Conservation (phyloP, 331 rosid genomes). For the Malus hybrid region DNA sequence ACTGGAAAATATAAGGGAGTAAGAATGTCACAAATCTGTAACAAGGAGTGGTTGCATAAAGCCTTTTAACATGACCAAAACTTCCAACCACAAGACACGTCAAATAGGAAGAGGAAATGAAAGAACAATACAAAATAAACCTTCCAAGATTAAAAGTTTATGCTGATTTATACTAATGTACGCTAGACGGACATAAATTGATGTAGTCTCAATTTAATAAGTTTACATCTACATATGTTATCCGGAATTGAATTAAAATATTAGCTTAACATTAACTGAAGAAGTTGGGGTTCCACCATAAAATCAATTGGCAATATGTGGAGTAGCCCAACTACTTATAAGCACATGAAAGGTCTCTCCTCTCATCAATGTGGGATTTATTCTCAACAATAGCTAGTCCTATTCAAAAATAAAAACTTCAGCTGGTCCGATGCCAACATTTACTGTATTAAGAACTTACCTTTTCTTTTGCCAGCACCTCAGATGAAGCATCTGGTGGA, state of each 20-base stretch:
- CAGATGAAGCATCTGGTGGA: slow-evolving; percentile 79
- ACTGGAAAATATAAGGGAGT: not conserved
- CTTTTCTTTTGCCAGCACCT: slow-evolving; percentile 91
- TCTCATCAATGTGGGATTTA: too few species aligned
- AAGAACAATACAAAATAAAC: not conserved
- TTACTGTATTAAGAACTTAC: slow-evolving; percentile 30
- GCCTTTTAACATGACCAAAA: not conserved
- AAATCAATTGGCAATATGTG: too few species aligned
- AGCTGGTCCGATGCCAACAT: not conserved
- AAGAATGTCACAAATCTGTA: not conserved
- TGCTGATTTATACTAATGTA: not conserved
- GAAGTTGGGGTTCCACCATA: too few species aligned
- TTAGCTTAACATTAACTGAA: not conserved
- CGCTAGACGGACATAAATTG: not conserved
- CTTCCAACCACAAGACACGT: not conserved
- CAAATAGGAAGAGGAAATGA: slow-evolving; percentile 1
- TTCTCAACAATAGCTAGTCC: not conserved
- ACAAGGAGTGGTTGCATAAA: not conserved
- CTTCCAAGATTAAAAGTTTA: not conserved
- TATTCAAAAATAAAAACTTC: not conserved
- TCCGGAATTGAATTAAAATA: not conserved
- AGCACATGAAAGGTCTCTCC: too few species aligned
- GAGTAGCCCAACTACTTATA: too few species aligned
- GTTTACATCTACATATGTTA: not conserved
- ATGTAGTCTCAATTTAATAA: not conserved